Evolutionary conservation across 2,329 filamentous ascomycete species (phyloP), one percentile per base, ranked within the genome.

Genomic region (Aspergillus sp.): DNA sequence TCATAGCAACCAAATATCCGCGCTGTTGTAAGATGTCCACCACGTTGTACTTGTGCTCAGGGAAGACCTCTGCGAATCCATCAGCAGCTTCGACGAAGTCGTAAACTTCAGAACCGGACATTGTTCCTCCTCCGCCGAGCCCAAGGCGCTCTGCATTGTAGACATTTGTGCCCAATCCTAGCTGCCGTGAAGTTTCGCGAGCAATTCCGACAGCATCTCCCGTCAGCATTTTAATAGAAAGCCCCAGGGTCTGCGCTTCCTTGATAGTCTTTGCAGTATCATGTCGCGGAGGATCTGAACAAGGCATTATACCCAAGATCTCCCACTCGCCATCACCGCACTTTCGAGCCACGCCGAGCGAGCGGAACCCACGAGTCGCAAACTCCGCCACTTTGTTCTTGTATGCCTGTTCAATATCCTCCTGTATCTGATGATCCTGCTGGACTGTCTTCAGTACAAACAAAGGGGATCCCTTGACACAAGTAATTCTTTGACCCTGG

Each of bases 211-310:
- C 92, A 68, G 92, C 91, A 75, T 96, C 92, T 85, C 92, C 92
- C 80, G 92, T 96, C 81, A 96, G 86, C 91, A 96, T 96, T 85
- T 96, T 96, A 81, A 96, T 92, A 68, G 90, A 92, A 63, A 96
- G 84, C 83, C 92, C 92, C 61, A 96, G 87, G 65, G 83, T 85
- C 84, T 95, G 94, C 73, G 92, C 92, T 80, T 96, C 92, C 77
- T 90, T 89, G 81, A 96, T 90, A 63, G 92, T 96, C 77, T 91
- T 90, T 71, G 88, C 91, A 69, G 92, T 96, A 74, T 96, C 92
- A 82, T 96, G 88, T 73, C 92, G 90, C 69, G 92, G 92, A 70
- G 92, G 92, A 77, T 96, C 92, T 71, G 89, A 91, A 85, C 92
- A 96, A 73, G 92, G 92, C 90, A 96, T 94, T 72, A 96, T 96